phyloP scores from a whole-genome alignment of 139 green algal species.

The Picochlorum sp. region DNA sequence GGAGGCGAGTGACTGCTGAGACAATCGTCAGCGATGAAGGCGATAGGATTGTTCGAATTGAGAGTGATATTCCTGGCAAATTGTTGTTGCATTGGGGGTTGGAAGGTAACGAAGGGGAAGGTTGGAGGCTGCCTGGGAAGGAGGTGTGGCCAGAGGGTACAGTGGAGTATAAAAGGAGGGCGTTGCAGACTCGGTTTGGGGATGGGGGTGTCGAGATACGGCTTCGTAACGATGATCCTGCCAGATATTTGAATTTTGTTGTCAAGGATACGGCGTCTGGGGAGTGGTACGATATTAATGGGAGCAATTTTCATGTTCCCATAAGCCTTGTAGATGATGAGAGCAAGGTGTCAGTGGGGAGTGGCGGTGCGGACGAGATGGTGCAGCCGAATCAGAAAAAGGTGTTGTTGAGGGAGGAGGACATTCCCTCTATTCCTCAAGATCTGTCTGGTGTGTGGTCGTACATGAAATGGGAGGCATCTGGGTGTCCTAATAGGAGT shows the following conservation, averaged over 20 bases:
- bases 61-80: constrained; percentile 32
- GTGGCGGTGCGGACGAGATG: background rate
- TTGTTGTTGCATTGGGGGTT: constrained; percentile 92
- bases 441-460: constrained; percentile 90
- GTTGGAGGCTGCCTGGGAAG: constrained; percentile 72
- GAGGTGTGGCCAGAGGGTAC: constrained; percentile 64
- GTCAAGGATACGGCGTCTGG: constrained; percentile 77
- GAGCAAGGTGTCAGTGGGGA: background rate
- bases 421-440: constrained; percentile 56
- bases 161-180: constrained; percentile 86
- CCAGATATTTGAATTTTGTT: constrained; percentile 86
- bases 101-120: constrained; percentile 73
- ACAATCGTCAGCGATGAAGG: background rate
- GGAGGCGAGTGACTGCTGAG: background rate
- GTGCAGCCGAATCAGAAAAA: background rate
- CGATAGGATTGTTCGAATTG: constrained; percentile 23
- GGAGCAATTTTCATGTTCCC: constrained; percentile 77
- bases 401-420: constrained; percentile 15
- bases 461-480: constrained; percentile 87
- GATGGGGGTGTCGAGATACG: background rate
- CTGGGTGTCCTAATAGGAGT: constrained; percentile 56
- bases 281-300: constrained; percentile 66
- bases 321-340: constrained; percentile 23
- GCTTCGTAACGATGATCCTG: constrained; percentile 41
- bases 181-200: constrained; percentile 83